phyloP scores from a whole-genome alignment of 495 filamentous ascomycete species.

The Cercophora scortea region DNA sequence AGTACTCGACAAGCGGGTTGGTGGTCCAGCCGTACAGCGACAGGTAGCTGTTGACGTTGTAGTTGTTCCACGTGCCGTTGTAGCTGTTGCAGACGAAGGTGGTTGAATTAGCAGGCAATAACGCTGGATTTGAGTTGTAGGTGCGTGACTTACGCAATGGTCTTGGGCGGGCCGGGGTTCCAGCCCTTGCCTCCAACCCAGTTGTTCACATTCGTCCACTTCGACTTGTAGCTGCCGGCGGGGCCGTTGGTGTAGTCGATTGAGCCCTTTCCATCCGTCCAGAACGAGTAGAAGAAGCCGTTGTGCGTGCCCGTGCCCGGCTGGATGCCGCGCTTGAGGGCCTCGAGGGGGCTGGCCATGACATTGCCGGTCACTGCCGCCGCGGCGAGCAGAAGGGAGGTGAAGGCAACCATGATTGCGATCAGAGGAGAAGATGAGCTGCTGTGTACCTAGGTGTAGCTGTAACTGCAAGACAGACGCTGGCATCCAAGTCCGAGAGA shows the following conservation, averaged over 20 bases:
- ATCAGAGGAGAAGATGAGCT: too few relatives aligned
- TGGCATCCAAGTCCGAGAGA: too few relatives aligned
- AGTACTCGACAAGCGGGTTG: conserved; percentile 54
- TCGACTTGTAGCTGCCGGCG: conserved; percentile 47
- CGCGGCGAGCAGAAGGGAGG: neutral
- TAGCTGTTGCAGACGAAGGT: neutral
- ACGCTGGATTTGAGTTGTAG: too few relatives aligned
- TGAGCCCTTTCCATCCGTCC: conserved; percentile 47
- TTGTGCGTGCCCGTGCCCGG: conserved; percentile 45
- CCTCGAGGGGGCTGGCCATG: neutral
- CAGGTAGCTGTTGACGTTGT: conserved; percentile 29
- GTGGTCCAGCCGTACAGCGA: conserved; percentile 54
- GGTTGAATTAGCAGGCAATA: too few relatives aligned
- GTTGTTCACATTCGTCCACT: conserved; percentile 47
- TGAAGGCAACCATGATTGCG: neutral
- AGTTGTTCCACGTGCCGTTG: conserved; percentile 29
- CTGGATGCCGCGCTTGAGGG: conserved; percentile 3
- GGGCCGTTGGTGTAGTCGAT: conserved; percentile 50
- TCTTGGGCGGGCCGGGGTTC: conserved; percentile 35
- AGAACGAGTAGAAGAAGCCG: conserved; percentile 57
- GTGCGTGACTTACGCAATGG: neutral
- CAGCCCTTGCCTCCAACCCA: conserved; percentile 59
- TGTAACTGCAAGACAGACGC: too few relatives aligned
- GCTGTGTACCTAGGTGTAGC: too few relatives aligned
- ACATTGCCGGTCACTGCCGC: neutral